A percentile compares a stretch with the other conserved stretches of the same genome.
These are phyloP conservation scores for Acer negundo DNA, from an alignment of 345 rosid species.

Conservation along the genomic window DNA sequence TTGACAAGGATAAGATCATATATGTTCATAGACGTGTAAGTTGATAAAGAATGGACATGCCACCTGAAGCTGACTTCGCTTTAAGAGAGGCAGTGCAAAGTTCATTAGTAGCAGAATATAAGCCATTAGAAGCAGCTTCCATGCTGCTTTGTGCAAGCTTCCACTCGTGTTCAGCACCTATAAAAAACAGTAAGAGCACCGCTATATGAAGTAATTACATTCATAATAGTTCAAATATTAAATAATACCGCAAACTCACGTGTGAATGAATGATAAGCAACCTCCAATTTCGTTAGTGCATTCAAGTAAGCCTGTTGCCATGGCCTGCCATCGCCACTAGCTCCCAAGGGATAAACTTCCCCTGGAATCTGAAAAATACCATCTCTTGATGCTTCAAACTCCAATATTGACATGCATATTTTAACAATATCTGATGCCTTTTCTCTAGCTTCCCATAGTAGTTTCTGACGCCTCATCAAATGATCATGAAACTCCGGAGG, in stretches of 20 bases:
- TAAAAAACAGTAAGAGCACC: conserved; percentile 23
- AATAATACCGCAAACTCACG: conserved; percentile 48
- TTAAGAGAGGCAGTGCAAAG: conserved; percentile 70
- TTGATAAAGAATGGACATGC: conserved; percentile 24
- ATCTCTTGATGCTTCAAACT: conserved; percentile 91
- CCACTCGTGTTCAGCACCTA: conserved; percentile 87
- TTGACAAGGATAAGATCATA: conserved; percentile 12
- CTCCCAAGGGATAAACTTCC: conserved; percentile 46
- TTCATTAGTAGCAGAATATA: conserved; percentile 73
- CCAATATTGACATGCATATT: conserved; percentile 73
- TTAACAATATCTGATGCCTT: conserved; percentile 72
- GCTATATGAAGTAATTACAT: neutral
- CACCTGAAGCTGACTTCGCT: conserved; percentile 91
- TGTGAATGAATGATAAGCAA: conserved; percentile 74
- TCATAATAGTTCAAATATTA: conserved; percentile 24
- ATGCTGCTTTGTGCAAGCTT: conserved; percentile 72
- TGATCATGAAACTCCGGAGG: conserved; percentile 86
- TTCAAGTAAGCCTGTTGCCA: conserved; percentile 83
- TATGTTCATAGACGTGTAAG: neutral
- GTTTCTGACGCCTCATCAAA: conserved; percentile 65
- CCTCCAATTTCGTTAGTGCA: conserved; percentile 68
- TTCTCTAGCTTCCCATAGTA: conserved; percentile 77
- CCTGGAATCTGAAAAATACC: conserved; percentile 65
- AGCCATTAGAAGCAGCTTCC: conserved; percentile 79
- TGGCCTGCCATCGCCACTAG: conserved; percentile 54